Base-by-base conservation (phyloP, 2,329 filamentous ascomycete species). In the Bipolaris bicolor region DNA sequence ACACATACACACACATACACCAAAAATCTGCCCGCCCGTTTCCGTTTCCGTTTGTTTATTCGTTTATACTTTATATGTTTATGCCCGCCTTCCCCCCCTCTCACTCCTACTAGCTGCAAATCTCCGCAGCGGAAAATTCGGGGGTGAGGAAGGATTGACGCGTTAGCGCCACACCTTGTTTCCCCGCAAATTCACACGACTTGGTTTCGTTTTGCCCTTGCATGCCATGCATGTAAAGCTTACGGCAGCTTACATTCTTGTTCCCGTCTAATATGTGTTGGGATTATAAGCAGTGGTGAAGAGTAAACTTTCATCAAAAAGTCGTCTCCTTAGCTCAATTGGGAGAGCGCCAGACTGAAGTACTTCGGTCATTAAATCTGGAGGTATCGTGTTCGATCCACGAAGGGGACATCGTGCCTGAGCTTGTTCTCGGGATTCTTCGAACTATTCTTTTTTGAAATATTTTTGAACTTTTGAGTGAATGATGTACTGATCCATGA, bases 261-360 rank as follows among this genome's bases (percentile, higher is more conserved):
- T 5, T 4, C 22, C 22, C 26, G 26, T 13, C 3, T 24, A 15
- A 10, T 22, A 3, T 16, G 9, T 22, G 5, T 29, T 11, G 5
- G 9, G 7, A 3, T 10, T 1, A 47, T 45, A 46, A 5, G 0
- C 2, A 10, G 3, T 7, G 0, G 1, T 16, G 1, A 1, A 18
- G 3, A 0, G 2, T 9, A 0, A 34, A 34, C 24, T 11, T 51
- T 20, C 34, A 53, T 43, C 31, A 51, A 56, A 57, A 40, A 48
- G 1, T 46, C 55, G 66, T 67, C 65, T 65, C 65, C 66, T 67
- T 69, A 69, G 66, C 66, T 69, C 66, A 69, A 65, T 67, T 69
- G 66, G 66, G 66, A 69, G 66, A 69, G 66, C 66, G 66, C 66
- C 66, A 69, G 66, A 69, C 66, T 69, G 66, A 69, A 69, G 66